Evolutionary conservation across 805 yeast species (phyloP).

Genomic region (Lipomyces starkeyi): DNA sequence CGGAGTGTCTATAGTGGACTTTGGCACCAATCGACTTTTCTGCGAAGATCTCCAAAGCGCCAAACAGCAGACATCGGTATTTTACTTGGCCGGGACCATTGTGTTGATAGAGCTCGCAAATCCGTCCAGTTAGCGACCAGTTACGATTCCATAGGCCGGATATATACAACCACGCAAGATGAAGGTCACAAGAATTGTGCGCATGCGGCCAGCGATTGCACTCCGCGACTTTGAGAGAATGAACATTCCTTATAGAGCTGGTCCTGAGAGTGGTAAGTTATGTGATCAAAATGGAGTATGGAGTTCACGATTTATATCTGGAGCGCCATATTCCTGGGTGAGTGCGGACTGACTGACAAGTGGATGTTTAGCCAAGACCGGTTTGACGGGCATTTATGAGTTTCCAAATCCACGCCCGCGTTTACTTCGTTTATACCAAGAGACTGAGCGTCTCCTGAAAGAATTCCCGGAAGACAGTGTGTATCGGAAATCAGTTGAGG

Average conservation of each 20-base stretch:
- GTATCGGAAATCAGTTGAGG: constrained; percentile 75
- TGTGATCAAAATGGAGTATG: too few species aligned
- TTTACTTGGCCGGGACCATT: not conserved
- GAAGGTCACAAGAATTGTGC: constrained; percentile 16
- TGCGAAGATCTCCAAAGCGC: not conserved
- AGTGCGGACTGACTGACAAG: not conserved
- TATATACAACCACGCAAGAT: constrained; percentile 7
- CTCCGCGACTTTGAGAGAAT: constrained; percentile 7
- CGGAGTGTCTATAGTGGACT: not conserved
- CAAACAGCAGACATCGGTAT: not conserved
- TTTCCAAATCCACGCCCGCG: constrained; percentile 89
- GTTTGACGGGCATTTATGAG: constrained; percentile 75
- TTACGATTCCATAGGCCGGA: not conserved
- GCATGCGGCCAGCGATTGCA: constrained; percentile 17
- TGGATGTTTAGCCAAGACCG: constrained; percentile 52
- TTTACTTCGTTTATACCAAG: constrained; percentile 68
- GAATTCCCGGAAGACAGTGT: constrained; percentile 76
- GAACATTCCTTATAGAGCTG: constrained; percentile 14
- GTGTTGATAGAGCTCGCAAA: not conserved
- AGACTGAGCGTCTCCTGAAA: constrained; percentile 65
- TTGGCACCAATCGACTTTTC: not conserved
- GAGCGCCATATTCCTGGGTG: not conserved
- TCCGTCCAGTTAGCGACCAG: not conserved
- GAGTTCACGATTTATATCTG: constrained; percentile 2
- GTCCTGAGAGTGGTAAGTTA: constrained; percentile 6